Evolutionary conservation across 1,139 yeast genomes (phyloP).

Genomic region (Hemisphaericaspora xylanilytica): DNA sequence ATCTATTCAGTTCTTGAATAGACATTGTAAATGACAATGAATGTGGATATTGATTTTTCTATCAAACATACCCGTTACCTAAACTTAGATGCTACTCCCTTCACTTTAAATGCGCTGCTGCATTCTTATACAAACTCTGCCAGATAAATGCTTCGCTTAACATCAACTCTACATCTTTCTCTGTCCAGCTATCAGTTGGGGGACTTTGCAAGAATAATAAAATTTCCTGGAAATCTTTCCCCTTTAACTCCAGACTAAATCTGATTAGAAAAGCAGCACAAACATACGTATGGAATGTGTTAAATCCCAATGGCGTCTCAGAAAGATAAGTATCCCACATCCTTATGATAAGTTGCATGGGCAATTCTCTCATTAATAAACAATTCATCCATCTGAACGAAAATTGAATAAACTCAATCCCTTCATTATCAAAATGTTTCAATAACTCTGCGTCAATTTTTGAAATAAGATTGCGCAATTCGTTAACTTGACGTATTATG

Average conservation of each 20-base stretch:
- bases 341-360: constrained; percentile 72
- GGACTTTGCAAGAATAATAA: constrained; percentile 85
- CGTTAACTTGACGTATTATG: constrained; percentile 83
- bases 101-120: constrained; percentile 69
- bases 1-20: too few relatives aligned
- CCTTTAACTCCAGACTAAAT: constrained; percentile 73
- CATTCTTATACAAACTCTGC: constrained; percentile 90
- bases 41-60: too few relatives aligned
- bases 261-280: constrained; percentile 96
- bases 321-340: constrained; percentile 99
- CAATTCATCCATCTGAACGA: constrained; percentile 99
- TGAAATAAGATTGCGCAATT: constrained; percentile 70
- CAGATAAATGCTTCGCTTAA: constrained; percentile 95
- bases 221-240: constrained; percentile 94
- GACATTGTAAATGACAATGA: too few relatives aligned
- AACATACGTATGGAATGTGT: constrained; percentile 91
- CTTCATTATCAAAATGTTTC: constrained; percentile 73
- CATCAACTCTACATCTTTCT: constrained; percentile 85
- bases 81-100: too few relatives aligned
- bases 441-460: constrained; percentile 76
- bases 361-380: constrained; percentile 87
- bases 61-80: too few relatives aligned
- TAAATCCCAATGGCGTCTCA: constrained; percentile 85
- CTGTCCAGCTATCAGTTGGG: constrained; percentile 84
- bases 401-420: constrained; percentile 89